Conservation (phyloP, 768 basidiomycete species). For the Pleurotus sapidus region DNA sequence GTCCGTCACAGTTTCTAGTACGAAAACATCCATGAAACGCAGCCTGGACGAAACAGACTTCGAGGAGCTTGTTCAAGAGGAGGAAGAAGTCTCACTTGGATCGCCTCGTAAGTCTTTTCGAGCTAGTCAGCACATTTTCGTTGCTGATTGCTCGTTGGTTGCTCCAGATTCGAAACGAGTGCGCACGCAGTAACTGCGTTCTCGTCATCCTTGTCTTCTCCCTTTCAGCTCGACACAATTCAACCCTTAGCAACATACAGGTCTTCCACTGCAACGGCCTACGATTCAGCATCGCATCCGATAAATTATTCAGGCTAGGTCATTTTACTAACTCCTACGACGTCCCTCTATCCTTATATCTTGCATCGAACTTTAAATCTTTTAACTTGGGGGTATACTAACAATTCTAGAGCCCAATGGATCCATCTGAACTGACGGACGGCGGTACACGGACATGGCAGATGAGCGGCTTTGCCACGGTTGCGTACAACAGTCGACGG, state of each 20-base stretch:
- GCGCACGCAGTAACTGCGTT: conserved; percentile 5
- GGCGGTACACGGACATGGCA: too few species aligned
- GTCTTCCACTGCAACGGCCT: neutral
- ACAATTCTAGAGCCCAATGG: neutral
- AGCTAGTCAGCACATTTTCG: neutral
- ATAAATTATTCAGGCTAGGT: conserved; percentile 13
- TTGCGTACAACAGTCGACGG: too few species aligned
- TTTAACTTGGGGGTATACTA: neutral
- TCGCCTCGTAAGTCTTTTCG: conserved; percentile 40
- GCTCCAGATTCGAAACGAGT: conserved; percentile 33
- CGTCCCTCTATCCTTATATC: too few species aligned
- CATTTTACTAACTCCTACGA: conserved; percentile 5
- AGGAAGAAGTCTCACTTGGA: conserved; percentile 23
- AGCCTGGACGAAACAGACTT: conserved; percentile 37
- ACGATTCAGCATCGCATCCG: neutral
- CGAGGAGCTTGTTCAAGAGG: conserved; percentile 31
- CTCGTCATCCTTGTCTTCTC: neutral
- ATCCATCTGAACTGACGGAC: too few species aligned
- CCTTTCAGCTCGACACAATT: neutral
- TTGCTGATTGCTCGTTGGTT: neutral
- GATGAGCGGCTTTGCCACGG: too few species aligned
- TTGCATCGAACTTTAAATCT: neutral
- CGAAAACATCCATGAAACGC: conserved; percentile 47
- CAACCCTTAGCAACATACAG: neutral
- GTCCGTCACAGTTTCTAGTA: conserved; percentile 56